Evolutionary conservation across 208 protist genomes (phyloP).

Genomic region (Willaertia magna): DNA sequence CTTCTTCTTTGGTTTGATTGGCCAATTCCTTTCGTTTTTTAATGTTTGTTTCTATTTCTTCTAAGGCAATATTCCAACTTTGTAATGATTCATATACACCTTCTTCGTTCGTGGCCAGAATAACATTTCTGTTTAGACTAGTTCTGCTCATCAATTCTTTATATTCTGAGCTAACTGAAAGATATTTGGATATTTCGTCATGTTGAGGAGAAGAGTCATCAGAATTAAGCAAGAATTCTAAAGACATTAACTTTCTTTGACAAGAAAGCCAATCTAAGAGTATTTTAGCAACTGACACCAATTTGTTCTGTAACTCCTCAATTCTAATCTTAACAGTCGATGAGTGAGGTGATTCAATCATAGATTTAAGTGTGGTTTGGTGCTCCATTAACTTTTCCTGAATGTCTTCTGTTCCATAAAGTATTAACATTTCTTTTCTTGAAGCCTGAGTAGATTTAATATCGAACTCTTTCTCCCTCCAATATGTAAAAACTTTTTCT

Average conservation of each 20-base stretch:
- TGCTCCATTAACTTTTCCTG: slow-evolving; percentile 32
- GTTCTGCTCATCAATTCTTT: slow-evolving; percentile 66
- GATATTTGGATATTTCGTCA: slow-evolving; percentile 69
- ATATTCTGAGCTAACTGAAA: slow-evolving; percentile 68
- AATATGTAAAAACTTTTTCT: slow-evolving; percentile 62
- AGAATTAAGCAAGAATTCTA: slow-evolving; percentile 93
- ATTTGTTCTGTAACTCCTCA: slow-evolving; percentile 67
- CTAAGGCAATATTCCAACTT: not conserved
- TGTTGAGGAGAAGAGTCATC: slow-evolving; percentile 89
- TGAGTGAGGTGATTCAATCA: slow-evolving; percentile 67
- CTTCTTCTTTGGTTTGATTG: too few relatives aligned
- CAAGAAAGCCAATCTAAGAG: slow-evolving; percentile 85
- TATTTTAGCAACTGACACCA: slow-evolving; percentile 61
- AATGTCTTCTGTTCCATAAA: slow-evolving; percentile 74
- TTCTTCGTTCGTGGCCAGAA: slow-evolving; percentile 31
- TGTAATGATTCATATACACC: slow-evolving; percentile 60
- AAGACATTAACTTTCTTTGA: slow-evolving; percentile 92
- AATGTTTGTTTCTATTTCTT: not conserved
- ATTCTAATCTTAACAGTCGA: slow-evolving; percentile 58
- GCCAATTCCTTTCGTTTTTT: not conserved
- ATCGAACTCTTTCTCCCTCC: slow-evolving; percentile 52
- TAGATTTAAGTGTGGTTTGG: slow-evolving; percentile 22
- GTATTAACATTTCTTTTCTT: slow-evolving; percentile 68
- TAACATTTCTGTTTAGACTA: slow-evolving; percentile 62
- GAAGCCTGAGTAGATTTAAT: slow-evolving; percentile 66